Percentiles rank a stretch among this genome's conserved stretches.
Conservation (phyloP, 306 rosid species). For the Pueraria montana region DNA sequence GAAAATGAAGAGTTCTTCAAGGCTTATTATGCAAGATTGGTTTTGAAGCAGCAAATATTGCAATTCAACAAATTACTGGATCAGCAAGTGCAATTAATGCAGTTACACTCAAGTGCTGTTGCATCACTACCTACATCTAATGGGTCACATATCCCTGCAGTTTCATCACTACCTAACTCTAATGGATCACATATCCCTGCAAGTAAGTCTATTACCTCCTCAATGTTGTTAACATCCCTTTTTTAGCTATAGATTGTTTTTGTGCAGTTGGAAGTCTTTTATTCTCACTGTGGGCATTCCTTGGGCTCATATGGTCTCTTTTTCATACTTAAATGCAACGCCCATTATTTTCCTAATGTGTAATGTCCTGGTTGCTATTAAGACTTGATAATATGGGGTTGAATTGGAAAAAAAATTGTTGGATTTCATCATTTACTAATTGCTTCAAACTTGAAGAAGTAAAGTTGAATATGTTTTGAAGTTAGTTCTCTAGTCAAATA, state of each 20-base stretch:
- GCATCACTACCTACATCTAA: conserved; percentile 70
- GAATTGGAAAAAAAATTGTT: background rate
- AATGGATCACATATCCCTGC: conserved; percentile 81
- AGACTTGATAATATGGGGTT: conserved; percentile 28
- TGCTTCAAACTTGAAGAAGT: background rate
- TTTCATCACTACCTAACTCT: conserved; percentile 54
- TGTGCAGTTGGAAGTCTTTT: background rate
- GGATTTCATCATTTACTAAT: background rate
- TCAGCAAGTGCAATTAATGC: conserved; percentile 77
- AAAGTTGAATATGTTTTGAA: conserved; percentile 2
- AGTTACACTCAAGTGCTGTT: conserved; percentile 64
- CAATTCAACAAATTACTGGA: conserved; percentile 89
- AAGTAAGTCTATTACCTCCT: conserved; percentile 55
- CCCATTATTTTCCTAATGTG: background rate
- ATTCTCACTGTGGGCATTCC: background rate
- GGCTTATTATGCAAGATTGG: conserved; percentile 86
- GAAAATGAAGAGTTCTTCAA: conserved; percentile 90
- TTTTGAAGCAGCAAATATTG: conserved; percentile 84
- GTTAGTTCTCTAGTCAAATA: background rate
- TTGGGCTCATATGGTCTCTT: background rate
- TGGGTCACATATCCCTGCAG: conserved; percentile 66
- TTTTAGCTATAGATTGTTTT: background rate
- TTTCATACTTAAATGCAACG: background rate
- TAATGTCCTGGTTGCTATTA: conserved; percentile 18
- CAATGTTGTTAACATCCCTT: conserved; percentile 14